Base-by-base conservation (phyloP, 2,329 filamentous ascomycete species). In the Parafenestella ontariensis region DNA sequence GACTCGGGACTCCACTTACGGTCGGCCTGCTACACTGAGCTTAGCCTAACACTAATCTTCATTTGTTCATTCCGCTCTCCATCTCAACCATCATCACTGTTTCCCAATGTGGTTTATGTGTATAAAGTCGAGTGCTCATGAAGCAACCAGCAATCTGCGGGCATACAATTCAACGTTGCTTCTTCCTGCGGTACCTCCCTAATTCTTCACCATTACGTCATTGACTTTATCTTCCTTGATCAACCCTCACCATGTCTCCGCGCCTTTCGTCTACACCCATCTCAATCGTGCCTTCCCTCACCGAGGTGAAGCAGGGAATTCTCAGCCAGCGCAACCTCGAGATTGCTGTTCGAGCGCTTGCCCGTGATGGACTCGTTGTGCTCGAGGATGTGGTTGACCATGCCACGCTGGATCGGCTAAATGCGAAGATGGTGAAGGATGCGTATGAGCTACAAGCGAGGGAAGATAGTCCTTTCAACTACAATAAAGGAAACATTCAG, bases 401-500 rank as follows among this genome's bases (percentile, higher is more conserved):
- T 57, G 65, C 75, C 0, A 68, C 80, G n/a, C 71, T 88, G 3
- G 83, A 88, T 61, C 62, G 65, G 6, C 73, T 89, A 33, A 88
- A 88, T 62, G 57, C 62, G 41, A 84, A 82, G 59, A 89, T 89
- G 86, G 78, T 84, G 1, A 31, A 82, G 41, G 86, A 89, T 66
- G 85, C 85, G 1, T 76, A 76, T 2, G 64, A 70, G 3, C 75
- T 88, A 2, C 82, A 83, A 52, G 76, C 74, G 0, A 73, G 77
- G 28, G 83, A 84, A 1, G 79, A 85, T 18, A 77, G 84, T 15
- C 80, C 81, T 0, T 88, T 82, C 76, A 88, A 88, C 61, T 87
- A 87, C 65, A 87, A 87, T 63, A 80, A 80, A 43, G 84, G 83
- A 1, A 88, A 87, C 58, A 76, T 87, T 29, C 85, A 88, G 57